Base-by-base conservation (phyloP, 2,329 filamentous ascomycete genomes). In the Fusarium anthophilum region DNA sequence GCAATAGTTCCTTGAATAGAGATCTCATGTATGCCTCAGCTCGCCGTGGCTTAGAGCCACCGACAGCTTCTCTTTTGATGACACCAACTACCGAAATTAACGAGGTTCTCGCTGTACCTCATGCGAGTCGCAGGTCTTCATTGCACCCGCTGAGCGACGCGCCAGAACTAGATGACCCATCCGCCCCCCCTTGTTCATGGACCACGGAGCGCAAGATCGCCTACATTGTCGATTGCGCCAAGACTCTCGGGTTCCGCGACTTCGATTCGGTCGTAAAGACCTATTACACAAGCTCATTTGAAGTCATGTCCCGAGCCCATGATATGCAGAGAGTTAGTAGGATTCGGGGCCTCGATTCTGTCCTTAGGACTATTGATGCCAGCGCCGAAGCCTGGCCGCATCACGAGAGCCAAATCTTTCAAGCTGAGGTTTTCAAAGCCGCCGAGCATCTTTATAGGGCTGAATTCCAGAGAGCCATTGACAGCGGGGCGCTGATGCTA, bases 1-100 rank as follows among this genome's bases (percentile, higher is more conserved):
- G 22, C 5, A 15, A 32, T 12, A 24, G 11, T 24, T 7, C 15
- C 10, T 15, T 12, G 13, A 24, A n/a, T 8, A 51, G 10, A n/a
- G 15, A 3, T 13, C 14, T 12, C 22, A 5, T 7, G 10, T 3
- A 12, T 1, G 4, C 22, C 15, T 24, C 8, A 18, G 15, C 22
- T n/a, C 15, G 14, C 20, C 22, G 11, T 18, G n/a, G 7, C 18
- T 2, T 8, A 24, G 30, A 51, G 11, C n/a, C 8, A 18, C 5
- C 17, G 12, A 18, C 30, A 51, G 5, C 12, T 10, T n/a, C 20
- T 32, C 11, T 24, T 12, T 35, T 18, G 30, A 14, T 24, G 11
- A 20, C 30, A 9, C 15, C 48, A 9, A 24, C 22, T 18, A 51
- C 30, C 15, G 15, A 32, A 6, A 7, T 10, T 3, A 24, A 35